A percentile compares a stretch with the other conserved stretches of the same genome.
phyloP scores from a whole-genome alignment of 2,329 filamentous ascomycete genomes.

The Aspergillus calidoustus region DNA sequence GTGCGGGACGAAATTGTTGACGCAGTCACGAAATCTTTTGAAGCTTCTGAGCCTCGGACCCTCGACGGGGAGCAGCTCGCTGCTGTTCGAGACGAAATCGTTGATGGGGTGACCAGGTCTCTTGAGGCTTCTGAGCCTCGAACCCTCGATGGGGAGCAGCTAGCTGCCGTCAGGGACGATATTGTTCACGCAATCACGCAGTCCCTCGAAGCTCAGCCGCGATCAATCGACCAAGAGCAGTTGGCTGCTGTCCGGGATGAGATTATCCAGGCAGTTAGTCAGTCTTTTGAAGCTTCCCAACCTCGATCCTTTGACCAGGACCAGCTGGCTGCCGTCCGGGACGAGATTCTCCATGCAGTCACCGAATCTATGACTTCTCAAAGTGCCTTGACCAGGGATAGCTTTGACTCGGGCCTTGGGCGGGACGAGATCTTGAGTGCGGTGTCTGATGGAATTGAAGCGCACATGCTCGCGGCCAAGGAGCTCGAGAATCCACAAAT shows the following conservation, averaged over 20 bases:
- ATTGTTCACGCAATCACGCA: constrained; percentile 81
- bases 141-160: constrained; percentile 29
- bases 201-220: constrained; percentile 72
- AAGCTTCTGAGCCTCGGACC: constrained; percentile 65
- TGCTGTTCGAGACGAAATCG: constrained; percentile 52
- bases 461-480: constrained; percentile 51
- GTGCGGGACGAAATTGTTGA: constrained; percentile 61
- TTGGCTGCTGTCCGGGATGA: constrained; percentile 35
- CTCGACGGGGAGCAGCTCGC: constrained; percentile 31
- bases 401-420: constrained; percentile 48
- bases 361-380: constrained; percentile 36
- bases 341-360: constrained; percentile 41
- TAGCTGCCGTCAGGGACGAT: constrained; percentile 34
- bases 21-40: constrained; percentile 82
- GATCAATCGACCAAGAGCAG: constrained; percentile 30
- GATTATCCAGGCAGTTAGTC: constrained; percentile 74
- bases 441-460: constrained; percentile 61
- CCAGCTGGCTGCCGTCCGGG: constrained; percentile 35
- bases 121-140: constrained; percentile 72
- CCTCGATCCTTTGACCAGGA: constrained; percentile 29
- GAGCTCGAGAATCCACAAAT: constrained; percentile 57
- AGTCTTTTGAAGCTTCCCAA: constrained; percentile 75
- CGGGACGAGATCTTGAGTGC: constrained; percentile 63
- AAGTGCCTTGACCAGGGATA: constrained; percentile 37
- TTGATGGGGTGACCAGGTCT: constrained; percentile 81